phyloP scores from a whole-genome alignment of 1,284 basidiomycete species.

The Pterula multifida region DNA sequence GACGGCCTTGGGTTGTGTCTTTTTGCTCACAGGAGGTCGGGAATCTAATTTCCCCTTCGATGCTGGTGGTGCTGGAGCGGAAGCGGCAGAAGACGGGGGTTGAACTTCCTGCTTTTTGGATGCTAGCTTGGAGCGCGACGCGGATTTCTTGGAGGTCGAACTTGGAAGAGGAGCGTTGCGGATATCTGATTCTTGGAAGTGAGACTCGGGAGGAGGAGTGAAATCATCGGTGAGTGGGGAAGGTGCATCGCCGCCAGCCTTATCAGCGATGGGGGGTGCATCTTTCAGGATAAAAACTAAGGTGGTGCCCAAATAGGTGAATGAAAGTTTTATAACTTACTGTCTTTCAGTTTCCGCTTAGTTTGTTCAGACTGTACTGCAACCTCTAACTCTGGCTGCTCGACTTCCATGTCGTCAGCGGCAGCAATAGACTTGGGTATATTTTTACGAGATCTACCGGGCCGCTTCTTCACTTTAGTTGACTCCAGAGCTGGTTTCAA shows the following conservation, averaged over 20 bases:
- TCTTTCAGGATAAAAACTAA: not conserved
- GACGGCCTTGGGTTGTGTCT: not conserved
- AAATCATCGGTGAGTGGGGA: not conserved
- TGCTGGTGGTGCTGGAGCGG: not conserved
- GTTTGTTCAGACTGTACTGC: not conserved
- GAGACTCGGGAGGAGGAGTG: not conserved
- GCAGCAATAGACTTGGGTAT: not conserved
- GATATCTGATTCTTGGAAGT: not conserved
- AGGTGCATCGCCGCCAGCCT: not conserved
- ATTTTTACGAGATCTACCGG: not conserved
- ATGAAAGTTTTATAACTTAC: not conserved
- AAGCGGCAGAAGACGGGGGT: not conserved
- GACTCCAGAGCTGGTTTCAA: not conserved
- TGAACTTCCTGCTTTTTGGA: not conserved
- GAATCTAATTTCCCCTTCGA: not conserved
- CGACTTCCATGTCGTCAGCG: not conserved
- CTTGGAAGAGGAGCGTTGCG: not conserved
- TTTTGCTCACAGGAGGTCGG: not conserved
- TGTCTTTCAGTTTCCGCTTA: not conserved
- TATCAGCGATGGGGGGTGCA: not conserved
- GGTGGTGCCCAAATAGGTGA: not conserved
- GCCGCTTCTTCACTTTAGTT: not conserved
- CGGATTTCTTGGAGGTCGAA: not conserved
- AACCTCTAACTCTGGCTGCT: not conserved
- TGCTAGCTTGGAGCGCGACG: not conserved